Percentiles rank a stretch among this genome's conserved stretches.
These are phyloP conservation scores for Handroanthus guayacan DNA, from an alignment of 257 asterid species.

Conservation along the genomic window DNA sequence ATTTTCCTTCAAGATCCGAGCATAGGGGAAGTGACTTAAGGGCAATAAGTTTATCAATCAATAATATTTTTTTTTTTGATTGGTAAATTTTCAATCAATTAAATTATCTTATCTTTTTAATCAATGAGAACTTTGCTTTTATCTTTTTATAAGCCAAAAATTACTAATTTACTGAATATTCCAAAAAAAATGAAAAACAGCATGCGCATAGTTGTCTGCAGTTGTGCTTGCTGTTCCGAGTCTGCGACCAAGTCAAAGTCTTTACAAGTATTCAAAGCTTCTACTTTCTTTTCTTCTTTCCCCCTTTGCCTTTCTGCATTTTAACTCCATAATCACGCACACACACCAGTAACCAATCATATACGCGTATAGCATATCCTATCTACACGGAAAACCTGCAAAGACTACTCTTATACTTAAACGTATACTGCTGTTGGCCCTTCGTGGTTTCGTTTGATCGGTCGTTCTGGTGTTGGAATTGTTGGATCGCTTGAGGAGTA, in stretches of 20 bases:
- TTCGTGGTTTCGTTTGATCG: not conserved
- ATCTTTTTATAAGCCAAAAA: too few relatives aligned
- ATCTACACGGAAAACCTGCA: not conserved
- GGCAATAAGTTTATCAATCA: too few relatives aligned
- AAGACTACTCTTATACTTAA: conserved; percentile 16
- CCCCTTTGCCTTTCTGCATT: not conserved
- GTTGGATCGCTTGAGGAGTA: not conserved
- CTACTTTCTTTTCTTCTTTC: conserved; percentile 3
- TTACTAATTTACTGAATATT: too few relatives aligned
- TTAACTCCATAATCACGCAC: conserved; percentile 1
- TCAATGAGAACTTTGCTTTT: too few relatives aligned
- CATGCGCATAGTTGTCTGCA: not conserved
- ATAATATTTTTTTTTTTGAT: too few relatives aligned
- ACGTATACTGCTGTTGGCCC: not conserved
- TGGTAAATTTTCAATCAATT: too few relatives aligned
- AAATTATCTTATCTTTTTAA: too few relatives aligned
- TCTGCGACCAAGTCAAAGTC: conserved; percentile 30
- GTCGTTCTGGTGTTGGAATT: conserved; percentile 4
- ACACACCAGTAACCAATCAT: conserved; percentile 5
- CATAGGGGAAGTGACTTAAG: too few relatives aligned
- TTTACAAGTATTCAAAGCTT: not conserved
- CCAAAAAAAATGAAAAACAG: too few relatives aligned
- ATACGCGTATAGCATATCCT: not conserved
- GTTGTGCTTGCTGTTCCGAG: conserved; percentile 11
- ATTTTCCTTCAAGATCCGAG: too few relatives aligned